Conservation (phyloP, 179 eudicot species). For the Drosera spatulata region DNA sequence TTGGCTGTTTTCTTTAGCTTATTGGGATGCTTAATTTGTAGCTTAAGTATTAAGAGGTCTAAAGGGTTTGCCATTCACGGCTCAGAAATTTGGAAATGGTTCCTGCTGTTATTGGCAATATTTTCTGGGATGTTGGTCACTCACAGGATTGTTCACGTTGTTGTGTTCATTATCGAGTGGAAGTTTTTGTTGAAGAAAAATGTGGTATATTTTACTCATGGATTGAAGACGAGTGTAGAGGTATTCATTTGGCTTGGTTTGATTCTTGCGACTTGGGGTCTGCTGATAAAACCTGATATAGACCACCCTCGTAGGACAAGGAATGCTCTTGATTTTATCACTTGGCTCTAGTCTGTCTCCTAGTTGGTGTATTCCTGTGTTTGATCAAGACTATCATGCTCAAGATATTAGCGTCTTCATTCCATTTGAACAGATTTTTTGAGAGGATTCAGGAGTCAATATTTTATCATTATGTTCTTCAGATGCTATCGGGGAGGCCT, state of each 20-base stretch:
- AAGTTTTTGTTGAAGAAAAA: slow-evolving; percentile 27
- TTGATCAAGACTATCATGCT: slow-evolving; percentile 27
- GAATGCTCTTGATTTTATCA: slow-evolving; percentile 14
- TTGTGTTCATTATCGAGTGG: slow-evolving; percentile 33
- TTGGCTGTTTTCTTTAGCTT: slow-evolving; percentile 15
- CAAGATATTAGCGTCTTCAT: slow-evolving; percentile 30
- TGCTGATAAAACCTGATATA: slow-evolving; percentile 12
- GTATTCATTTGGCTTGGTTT: slow-evolving; percentile 24
- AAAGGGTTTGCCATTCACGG: slow-evolving; percentile 10
- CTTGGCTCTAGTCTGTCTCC: slow-evolving; percentile 15
- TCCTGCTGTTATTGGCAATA: slow-evolving; percentile 23
- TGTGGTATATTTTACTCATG: slow-evolving; percentile 31
- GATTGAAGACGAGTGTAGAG: slow-evolving; percentile 16
- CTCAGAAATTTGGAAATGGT: slow-evolving; percentile 31
- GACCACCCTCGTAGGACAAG: neutral
- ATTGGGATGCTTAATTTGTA: slow-evolving; percentile 17
- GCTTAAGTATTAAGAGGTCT: slow-evolving; percentile 11
- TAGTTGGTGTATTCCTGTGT: slow-evolving; percentile 28
- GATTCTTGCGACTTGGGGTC: slow-evolving; percentile 22
- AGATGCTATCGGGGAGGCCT: slow-evolving; percentile 28
- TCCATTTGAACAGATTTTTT: slow-evolving; percentile 32
- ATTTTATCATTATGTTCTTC: slow-evolving; percentile 33
- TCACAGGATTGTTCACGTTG: slow-evolving; percentile 18
- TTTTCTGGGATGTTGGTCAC: slow-evolving; percentile 29
- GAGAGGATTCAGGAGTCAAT: slow-evolving; percentile 34